Base-by-base conservation (phyloP, 345 rosid species). In the Syzygium oleosum region DNA sequence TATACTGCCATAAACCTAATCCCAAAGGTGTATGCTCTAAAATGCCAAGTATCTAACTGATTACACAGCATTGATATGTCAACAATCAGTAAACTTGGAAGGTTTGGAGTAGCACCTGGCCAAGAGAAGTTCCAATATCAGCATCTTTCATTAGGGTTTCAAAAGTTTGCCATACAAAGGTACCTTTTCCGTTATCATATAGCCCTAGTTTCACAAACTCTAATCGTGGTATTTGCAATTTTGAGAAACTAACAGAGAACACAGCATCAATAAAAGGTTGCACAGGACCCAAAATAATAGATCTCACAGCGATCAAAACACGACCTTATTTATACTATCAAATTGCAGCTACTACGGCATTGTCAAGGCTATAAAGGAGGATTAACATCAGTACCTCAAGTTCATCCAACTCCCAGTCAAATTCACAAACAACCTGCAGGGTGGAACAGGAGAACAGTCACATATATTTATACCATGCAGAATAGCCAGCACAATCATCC, bases 351-450 rank as follows among this genome's bases (percentile, higher is more conserved):
- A 49, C 25, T 73, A 10, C 25, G 0, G 41, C 80, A 73, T 73
- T 14, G 0, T 34, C 25, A 34, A 73, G 80, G 49, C 38, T 29
- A 21, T 52, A 46, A 88, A 53, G 9, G 34, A 79, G 85, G 83
- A 87, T 34, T 34, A 12, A 23, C 22, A 14, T 87, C 54, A 89
- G 86, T 91, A 98, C 99, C 95, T 98, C 95, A 88, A 95, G 91
- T 84, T 96, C 97, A 79, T 98, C 99, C 43, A 95, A 31, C 86
- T 93, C 97, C 99, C 99, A 98, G 92, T 98, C 99, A 89, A 94
- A 98, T 87, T 96, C 98, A 86, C 99, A 94, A 22, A 98, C 91
- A 89, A 97, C 93, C 99, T 98, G 96, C 93, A 95, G 84, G 88
- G 46, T 80, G 46, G 83, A 85, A 91, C 59, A 88, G 52, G 53